Evolutionary conservation across 2,329 filamentous ascomycete genomes (phyloP), one percentile per base, ranked within the genome.

Genomic region (Chaetothyriales sp.): DNA sequence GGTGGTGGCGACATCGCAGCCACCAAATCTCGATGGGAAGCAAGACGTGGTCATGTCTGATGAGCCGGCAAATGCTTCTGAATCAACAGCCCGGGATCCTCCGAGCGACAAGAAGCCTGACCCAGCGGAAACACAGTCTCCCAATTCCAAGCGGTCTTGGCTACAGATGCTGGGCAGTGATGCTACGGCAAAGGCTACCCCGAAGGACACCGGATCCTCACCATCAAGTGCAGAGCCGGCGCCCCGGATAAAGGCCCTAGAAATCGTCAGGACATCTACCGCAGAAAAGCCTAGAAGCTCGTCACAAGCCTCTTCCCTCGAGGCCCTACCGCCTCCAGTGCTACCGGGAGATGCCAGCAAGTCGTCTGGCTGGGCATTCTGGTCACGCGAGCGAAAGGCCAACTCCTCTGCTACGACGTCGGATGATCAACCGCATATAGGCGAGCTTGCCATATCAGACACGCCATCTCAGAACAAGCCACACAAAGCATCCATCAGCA

Each of bases 91-190:
- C 32, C 12, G 15, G 32, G 12, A 15, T 12, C 2, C 15, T 39
- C 10, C 32, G 10, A 39, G 32, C 32, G 2, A 39, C 15, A 39
- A 15, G 12, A 39, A 2, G 32, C 32, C 5, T 15, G 32, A 39
- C 32, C 5, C 7, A 39, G 18, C 39, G 26, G 10, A 49, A 20
- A 18, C 36, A 28, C 51, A 26, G 39, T 44, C 5, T 52, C 61
- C 2, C 55, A 49, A 10, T 51, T 64, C 25, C 63, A 71, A 67
- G 51, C 63, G 67, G 48, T 69, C 67, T 44, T 71, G 68, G 70
- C 61, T 70, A 51, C 68, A 70, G 52, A 68, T 71, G 64, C 70
- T 65, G 68, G 64, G 64, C 52, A 66, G 49, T 43, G 55, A 55
- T 42, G 10, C 46, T 26, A 22, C 57, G 8, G n/a, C 45, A 5